Evolutionary conservation across 106 monocot species (phyloP).

Genomic region (Dendrobium chrysotoxum): DNA sequence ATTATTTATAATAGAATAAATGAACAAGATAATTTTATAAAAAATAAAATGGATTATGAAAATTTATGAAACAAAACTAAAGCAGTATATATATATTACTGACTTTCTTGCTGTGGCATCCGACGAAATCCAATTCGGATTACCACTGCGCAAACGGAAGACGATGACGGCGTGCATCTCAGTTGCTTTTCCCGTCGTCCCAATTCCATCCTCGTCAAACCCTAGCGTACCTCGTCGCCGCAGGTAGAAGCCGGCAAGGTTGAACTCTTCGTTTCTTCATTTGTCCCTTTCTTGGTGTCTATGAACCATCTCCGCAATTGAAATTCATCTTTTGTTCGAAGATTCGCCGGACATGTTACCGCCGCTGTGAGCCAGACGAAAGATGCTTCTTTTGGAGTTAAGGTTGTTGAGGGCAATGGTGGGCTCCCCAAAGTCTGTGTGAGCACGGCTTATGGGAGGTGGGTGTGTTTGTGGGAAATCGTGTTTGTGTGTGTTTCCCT

Average conservation of each 20-base stretch:
- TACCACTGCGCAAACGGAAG: not conserved
- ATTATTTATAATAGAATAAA: too few species aligned
- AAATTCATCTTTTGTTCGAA: not conserved
- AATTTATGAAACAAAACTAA: too few species aligned
- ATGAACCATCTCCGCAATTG: not conserved
- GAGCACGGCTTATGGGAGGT: constrained; percentile 49
- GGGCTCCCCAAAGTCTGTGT: constrained; percentile 51
- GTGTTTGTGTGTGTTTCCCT: not conserved
- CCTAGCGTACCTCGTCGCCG: not conserved
- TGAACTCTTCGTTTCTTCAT: not conserved
- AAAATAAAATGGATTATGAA: too few species aligned
- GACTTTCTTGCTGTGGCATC: too few species aligned
- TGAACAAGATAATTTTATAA: too few species aligned
- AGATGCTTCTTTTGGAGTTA: constrained; percentile 20
- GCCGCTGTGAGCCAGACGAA: constrained; percentile 22
- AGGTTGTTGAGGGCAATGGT: constrained; percentile 48
- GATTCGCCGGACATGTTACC: not conserved
- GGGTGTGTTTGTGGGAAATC: too few species aligned
- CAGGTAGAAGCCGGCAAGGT: not conserved
- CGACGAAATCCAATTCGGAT: too few species aligned
- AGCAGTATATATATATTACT: too few species aligned
- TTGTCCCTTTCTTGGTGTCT: not conserved
- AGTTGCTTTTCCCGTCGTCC: not conserved
- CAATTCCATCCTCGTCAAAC: not conserved
- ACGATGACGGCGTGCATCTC: not conserved